Base-by-base conservation (phyloP, 2,329 filamentous ascomycete species). In the Dryadomyces quercus-mongolicae region DNA sequence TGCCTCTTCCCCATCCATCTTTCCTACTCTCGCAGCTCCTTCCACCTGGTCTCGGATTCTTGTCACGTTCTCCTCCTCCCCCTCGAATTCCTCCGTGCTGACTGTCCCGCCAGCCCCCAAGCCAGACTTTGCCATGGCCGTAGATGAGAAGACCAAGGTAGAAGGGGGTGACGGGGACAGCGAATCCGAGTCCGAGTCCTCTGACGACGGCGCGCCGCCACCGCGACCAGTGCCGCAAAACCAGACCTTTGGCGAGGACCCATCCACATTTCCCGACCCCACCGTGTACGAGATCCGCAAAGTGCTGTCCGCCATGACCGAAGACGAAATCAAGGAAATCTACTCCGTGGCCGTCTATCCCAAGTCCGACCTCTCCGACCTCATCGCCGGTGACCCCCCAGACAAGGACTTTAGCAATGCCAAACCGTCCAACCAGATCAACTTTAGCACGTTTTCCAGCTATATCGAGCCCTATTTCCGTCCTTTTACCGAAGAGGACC, bases 401-500 rank as follows among this genome's bases (percentile, higher is more conserved):
- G 91, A 97, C 68, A 90, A 88, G 66, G 93, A 98, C 71, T 97
- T 96, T 64, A 96, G 88, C 66, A 95, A 82, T 65, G 86, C 89
- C 38, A 98, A 97, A 66, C 90, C 92, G 5, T 84, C 85, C 20
- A 95, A 92, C 63, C 93, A 98, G 72, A 93, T 97, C 67, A 91
- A 87, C 66, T 93, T 93, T 60, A 86, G 82, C 55, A 95, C 92
- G 1, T 98, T 98, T 68, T 85, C 86, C n/a, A 84, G 86, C 6
- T 95, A 93, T 65, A 80, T 94, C 54, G 93, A 98, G 59, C 88
- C 91, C 0, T 97, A 88, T 70, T 93, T 96, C 60, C 82, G 92
- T 6, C 83, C 86, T 0, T 86, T 95, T 61, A 88, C 85, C 0
- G 93, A 98, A 65, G 93, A 98, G 66, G 93, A 98, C 65, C 79